These are phyloP conservation scores for Pleoardoris graminearum DNA, from an alignment of 2,329 filamentous ascomycete genomes.

Conservation along the genomic window DNA sequence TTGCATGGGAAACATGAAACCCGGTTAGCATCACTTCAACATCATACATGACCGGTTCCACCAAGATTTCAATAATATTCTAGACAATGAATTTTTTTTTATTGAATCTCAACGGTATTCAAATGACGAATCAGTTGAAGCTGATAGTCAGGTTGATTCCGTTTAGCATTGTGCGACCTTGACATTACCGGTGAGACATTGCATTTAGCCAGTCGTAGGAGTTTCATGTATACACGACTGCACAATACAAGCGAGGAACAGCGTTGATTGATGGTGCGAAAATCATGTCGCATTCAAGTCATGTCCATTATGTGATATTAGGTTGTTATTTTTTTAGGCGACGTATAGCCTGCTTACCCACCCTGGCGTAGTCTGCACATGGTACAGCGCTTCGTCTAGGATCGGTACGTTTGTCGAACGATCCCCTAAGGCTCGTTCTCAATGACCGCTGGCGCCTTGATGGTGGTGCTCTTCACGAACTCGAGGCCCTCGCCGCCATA, in stretches of 20 bases:
- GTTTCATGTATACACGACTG: background rate
- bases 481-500: constrained; percentile 66
- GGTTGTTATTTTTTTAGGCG: no score
- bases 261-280: background rate
- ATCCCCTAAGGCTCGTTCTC: constrained; percentile 59
- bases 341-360: no score
- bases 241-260: background rate
- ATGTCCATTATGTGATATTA: background rate
- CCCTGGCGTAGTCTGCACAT: no score
- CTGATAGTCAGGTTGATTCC: no score
- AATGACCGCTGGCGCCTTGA: constrained; percentile 67
- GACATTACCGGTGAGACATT: constrained; percentile 1
- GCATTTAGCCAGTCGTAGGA: background rate
- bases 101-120: no score
- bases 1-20: constrained; percentile 18
- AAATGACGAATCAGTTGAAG: no score
- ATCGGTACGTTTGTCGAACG: background rate
- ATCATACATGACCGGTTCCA: no score
- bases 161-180: constrained; percentile 11
- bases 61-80: no score
- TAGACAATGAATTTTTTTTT: no score
- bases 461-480: constrained; percentile 61
- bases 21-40: no score
- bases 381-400: no score
- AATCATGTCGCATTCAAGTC: background rate